A percentile compares a stretch with the other conserved stretches of the same genome.
These are phyloP conservation scores for Naumovozyma baii DNA, from an alignment of 805 yeast genomes.

Conservation along the genomic window DNA sequence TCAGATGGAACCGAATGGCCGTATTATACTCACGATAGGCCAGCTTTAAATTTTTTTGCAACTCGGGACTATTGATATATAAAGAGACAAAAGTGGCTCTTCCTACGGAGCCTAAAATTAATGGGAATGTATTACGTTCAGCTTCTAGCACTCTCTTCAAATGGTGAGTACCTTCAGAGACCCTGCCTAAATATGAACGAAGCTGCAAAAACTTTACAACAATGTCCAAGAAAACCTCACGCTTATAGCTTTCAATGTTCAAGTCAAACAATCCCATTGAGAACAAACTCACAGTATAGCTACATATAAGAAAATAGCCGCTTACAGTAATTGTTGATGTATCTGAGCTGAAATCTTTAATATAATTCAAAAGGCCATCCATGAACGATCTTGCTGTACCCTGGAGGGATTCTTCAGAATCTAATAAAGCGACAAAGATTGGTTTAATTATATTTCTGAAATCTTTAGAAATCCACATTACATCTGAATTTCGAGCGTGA, in stretches of 20 bases:
- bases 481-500: conserved; percentile 10
- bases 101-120: conserved; percentile 37
- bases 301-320: conserved; percentile 29
- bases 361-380: conserved; percentile 15
- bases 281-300: conserved; percentile 31
- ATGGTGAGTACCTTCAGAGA: conserved; percentile 19
- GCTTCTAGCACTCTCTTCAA: conserved; percentile 15
- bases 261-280: conserved; percentile 30
- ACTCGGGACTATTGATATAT: conserved; percentile 42
- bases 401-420: conserved; percentile 27
- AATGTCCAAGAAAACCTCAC: conserved; percentile 33
- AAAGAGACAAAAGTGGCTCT: conserved; percentile 43
- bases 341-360: conserved; percentile 9
- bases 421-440: conserved; percentile 30
- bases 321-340: conserved; percentile 26
- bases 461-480: conserved; percentile 7
- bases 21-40: conserved; percentile 27
- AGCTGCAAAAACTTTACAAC: conserved; percentile 34
- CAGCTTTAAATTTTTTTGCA: conserved; percentile 39
- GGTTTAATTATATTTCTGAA: conserved; percentile 24
- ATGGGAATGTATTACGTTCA: conserved; percentile 26
- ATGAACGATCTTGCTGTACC: conserved; percentile 30
- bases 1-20: conserved; percentile 23
- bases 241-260: conserved; percentile 22
- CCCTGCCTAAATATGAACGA: conserved; percentile 25